phyloP scores from a whole-genome alignment of 345 rosid genomes.

The Carallia brachiata region DNA sequence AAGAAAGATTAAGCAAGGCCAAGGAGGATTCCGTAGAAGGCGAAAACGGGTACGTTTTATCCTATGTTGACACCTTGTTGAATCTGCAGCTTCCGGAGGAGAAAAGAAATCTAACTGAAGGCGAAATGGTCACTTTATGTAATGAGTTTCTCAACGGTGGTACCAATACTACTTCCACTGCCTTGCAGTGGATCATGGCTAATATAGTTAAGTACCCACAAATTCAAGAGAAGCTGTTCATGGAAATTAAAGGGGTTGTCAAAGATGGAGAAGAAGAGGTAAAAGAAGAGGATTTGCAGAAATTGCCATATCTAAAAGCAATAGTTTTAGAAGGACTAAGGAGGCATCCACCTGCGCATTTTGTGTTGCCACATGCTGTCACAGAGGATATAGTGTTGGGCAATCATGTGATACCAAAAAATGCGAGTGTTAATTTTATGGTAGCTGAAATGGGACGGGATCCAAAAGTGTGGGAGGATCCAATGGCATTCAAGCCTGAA shows the following conservation, averaged over 20 bases:
- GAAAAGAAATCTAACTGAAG: slow-evolving; percentile 15
- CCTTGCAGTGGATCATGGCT: slow-evolving; percentile 25
- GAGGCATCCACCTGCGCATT: slow-evolving; percentile 16
- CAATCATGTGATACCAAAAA: slow-evolving; percentile 1
- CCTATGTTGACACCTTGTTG: slow-evolving; percentile 20
- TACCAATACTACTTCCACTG: slow-evolving; percentile 15
- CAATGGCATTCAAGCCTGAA: slow-evolving; percentile 21
- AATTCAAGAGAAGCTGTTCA: slow-evolving; percentile 15
- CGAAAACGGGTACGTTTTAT: neutral
- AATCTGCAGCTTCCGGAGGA: slow-evolving; percentile 17
- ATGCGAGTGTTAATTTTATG: slow-evolving; percentile 8
- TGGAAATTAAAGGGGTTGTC: slow-evolving; percentile 12
- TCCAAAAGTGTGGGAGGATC: slow-evolving; percentile 22
- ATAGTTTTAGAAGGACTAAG: slow-evolving; percentile 19
- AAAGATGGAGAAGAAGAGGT: slow-evolving; percentile 1
- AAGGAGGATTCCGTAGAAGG: neutral
- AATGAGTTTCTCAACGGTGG: slow-evolving; percentile 13
- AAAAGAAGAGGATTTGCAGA: slow-evolving; percentile 8
- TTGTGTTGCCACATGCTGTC: slow-evolving; percentile 13
- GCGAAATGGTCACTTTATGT: slow-evolving; percentile 9
- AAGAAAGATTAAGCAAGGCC: neutral
- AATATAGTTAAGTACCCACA: slow-evolving; percentile 18
- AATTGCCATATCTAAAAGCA: slow-evolving; percentile 19
- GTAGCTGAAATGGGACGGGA: slow-evolving; percentile 22
- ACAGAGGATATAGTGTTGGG: slow-evolving; percentile 7